Percentiles rank a stretch among this genome's conserved stretches.
Evolutionary conservation across 73 alveolate species (phyloP).

Genomic region (Loxodes magnus): DNA sequence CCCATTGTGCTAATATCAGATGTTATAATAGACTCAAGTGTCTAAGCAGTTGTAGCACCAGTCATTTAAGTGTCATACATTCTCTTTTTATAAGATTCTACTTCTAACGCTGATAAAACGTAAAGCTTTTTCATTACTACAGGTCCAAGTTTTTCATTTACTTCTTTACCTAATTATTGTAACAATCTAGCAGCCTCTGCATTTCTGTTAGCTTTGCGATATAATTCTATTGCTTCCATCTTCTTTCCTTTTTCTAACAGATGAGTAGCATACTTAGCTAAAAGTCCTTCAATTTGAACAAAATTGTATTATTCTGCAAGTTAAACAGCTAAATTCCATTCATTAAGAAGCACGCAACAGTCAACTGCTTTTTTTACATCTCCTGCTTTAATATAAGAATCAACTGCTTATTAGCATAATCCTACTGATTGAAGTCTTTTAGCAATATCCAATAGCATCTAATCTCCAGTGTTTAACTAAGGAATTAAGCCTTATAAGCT

Average conservation of each 20-base stretch:
- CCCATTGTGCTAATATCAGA: slow-evolving; percentile 73
- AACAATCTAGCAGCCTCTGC: slow-evolving; percentile 96
- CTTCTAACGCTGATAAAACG: slow-evolving; percentile 95
- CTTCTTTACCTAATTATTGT: slow-evolving; percentile 84
- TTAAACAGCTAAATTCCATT: slow-evolving; percentile 99
- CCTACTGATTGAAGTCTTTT: slow-evolving; percentile 89
- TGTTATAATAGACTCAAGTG: slow-evolving; percentile 86
- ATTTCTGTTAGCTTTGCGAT: slow-evolving; percentile 96
- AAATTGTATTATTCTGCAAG: slow-evolving; percentile 98
- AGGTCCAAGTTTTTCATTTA: slow-evolving; percentile 74
- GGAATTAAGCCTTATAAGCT: slow-evolving; percentile 61
- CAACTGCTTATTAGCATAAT: slow-evolving; percentile 90
- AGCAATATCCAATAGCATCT: slow-evolving; percentile 64
- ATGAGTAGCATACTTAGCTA: slow-evolving; percentile 90
- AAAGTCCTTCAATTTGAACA: slow-evolving; percentile 95
- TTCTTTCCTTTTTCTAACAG: slow-evolving; percentile 95
- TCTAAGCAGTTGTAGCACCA: slow-evolving; percentile 77
- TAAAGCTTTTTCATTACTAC: slow-evolving; percentile 82
- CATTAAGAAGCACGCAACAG: slow-evolving; percentile 88
- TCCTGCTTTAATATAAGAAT: slow-evolving; percentile 83
- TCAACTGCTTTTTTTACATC: slow-evolving; percentile 98
- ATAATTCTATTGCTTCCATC: slow-evolving; percentile 96
- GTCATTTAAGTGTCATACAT: slow-evolving; percentile 93
- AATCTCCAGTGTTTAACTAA: slow-evolving; percentile 72
- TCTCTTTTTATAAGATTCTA: slow-evolving; percentile 82